Base-by-base conservation (phyloP, 768 basidiomycete species). In the Boletales sp. region DNA sequence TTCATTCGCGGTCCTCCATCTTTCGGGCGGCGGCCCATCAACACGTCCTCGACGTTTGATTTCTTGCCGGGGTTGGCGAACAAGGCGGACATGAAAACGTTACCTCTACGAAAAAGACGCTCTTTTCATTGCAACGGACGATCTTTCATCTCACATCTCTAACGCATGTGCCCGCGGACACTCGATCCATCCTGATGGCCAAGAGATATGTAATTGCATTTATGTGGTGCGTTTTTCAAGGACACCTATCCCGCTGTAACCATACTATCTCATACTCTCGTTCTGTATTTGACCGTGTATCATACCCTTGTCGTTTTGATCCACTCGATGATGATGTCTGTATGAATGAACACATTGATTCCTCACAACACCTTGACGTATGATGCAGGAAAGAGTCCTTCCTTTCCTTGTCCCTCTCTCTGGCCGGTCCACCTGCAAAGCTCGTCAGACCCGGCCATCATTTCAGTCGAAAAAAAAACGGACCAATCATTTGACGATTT, bases 401-500 rank as follows among this genome's bases (percentile, higher is more conserved):
- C 73, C 59, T 65, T 76, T 12, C 79, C 83, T 60, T 72, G 74
- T 13, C 83, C 83, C 52, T 84, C 71, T 39, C 78, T 63, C 65
- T 81, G 77, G 12, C 83, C 84, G 15, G 78, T 82, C 84, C 84
- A 86, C 84, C 84, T 86, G 58, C 45, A 51, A 51, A 45, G 34
- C 12, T 6, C 19, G 48, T 53, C 36, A 57, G 45, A 39, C 7
- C 14, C 39, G 5, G 8, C 18, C 14, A 9, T 15, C 27, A 2
- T 24, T 14, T n/a, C 34, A 24, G 14, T 29, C 40, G 19, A 35
- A 19, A 13, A 15, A 21, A 29, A 10, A 12, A 3, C 83, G 17
- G 52, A 90, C 89, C 89, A 91, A 57, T 90, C 89, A 19, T 82
- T 83, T 10, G 86, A 87, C 6, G 83, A 81, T 56, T 72, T 75